phyloP scores from a whole-genome alignment of 306 rosid genomes.

The Rubus idaeus region DNA sequence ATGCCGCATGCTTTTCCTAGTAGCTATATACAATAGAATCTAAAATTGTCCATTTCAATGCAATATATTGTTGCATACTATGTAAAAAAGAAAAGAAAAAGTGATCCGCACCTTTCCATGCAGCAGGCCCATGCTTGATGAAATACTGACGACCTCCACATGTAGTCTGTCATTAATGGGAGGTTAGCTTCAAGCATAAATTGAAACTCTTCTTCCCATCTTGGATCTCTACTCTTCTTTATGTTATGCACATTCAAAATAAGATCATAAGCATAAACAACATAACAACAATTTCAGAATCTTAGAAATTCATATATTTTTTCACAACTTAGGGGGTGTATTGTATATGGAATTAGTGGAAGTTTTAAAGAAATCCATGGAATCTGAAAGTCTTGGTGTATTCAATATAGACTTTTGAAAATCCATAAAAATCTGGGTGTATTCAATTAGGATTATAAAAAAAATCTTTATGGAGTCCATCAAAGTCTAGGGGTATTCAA shows the following conservation, averaged over 20 bases:
- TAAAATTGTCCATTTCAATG: neutral
- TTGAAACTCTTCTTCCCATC: slow-evolving; percentile 87
- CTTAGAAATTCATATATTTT: neutral
- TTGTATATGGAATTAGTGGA: too few species aligned
- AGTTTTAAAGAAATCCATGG: too few species aligned
- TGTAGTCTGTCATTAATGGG: slow-evolving; percentile 71
- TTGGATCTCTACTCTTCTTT: slow-evolving; percentile 85
- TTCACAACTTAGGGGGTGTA: too few species aligned
- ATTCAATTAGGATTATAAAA: too few species aligned
- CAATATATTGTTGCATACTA: neutral
- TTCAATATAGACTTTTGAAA: too few species aligned
- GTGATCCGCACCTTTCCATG: slow-evolving; percentile 61
- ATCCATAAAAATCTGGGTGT: too few species aligned
- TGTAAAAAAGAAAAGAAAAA: too few species aligned
- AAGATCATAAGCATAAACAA: slow-evolving; percentile 15
- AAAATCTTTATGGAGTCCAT: too few species aligned
- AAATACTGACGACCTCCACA: slow-evolving; percentile 79
- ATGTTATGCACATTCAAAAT: slow-evolving; percentile 37
- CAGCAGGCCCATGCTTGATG: slow-evolving; percentile 65
- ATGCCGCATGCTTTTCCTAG: too few species aligned
- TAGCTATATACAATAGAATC: neutral
- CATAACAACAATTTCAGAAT: neutral
- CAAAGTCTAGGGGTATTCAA: too few species aligned
- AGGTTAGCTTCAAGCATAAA: slow-evolving; percentile 69
- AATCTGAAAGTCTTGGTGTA: too few species aligned